These are phyloP conservation scores for Kwoniella newhampshirensis DNA, from an alignment of 768 basidiomycete genomes.

Conservation along the genomic window DNA sequence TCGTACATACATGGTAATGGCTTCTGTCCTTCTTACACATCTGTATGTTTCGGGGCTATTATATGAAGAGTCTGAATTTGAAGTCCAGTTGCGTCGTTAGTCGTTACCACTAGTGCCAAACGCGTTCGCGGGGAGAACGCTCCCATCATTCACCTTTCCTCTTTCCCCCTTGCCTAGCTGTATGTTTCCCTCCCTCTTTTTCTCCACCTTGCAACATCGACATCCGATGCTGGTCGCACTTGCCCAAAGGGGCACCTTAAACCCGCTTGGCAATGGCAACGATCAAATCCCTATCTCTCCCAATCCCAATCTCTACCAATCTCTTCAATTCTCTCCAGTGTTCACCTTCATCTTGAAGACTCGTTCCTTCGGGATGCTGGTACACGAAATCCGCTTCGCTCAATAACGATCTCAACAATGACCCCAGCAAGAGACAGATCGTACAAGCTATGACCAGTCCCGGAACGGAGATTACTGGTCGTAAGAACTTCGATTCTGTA, in stretches of 20 bases:
- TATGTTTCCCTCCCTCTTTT: no score
- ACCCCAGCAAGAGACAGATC: constrained; percentile 88
- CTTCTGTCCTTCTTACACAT: constrained; percentile 4
- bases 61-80: not conserved
- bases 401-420: constrained; percentile 79
- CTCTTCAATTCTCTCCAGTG: constrained; percentile 86
- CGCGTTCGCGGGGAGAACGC: not conserved
- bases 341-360: constrained; percentile 45
- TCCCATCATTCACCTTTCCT: not conserved
- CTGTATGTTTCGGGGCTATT: not conserved
- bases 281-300: constrained; percentile 85
- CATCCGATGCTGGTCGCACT: no score
- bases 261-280: constrained; percentile 69
- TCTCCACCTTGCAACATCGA: no score
- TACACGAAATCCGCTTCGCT: constrained; percentile 89
- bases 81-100: no score
- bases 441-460: constrained; percentile 72
- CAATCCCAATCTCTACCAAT: constrained; percentile 73
- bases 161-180: not conserved
- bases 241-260: constrained; percentile 1
- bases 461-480: constrained; percentile 54
- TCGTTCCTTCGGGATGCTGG: constrained; percentile 1
- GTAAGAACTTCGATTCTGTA: not conserved
- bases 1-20: not conserved
- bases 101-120: not conserved